These are phyloP conservation scores for Blastomyces gilchristii DNA, from an alignment of 2,329 filamentous ascomycete species.

Conservation along the genomic window DNA sequence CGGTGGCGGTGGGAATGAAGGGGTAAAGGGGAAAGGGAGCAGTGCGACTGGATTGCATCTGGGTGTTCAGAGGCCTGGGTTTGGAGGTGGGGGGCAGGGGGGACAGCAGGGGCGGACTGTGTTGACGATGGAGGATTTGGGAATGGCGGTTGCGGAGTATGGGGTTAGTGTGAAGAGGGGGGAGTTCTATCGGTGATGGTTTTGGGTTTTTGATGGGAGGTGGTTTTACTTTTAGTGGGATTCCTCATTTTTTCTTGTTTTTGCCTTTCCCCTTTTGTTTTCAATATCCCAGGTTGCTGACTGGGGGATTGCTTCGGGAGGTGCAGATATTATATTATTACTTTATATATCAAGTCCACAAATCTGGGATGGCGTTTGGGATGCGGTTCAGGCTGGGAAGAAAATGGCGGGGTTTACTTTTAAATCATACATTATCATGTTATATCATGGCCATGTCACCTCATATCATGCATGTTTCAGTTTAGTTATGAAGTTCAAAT, in stretches of 20 bases:
- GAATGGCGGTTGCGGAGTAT: conserved; percentile 96
- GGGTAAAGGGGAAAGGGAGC: conserved; percentile 39
- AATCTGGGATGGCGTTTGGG: conserved; percentile 2
- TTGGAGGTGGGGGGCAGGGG: conserved; percentile 78
- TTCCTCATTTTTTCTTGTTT: conserved; percentile 1
- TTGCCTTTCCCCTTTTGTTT: neutral
- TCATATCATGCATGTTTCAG: neutral
- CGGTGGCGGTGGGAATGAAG: conserved; percentile 36
- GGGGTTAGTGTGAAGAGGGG: conserved; percentile 95
- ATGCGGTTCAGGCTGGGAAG: neutral
- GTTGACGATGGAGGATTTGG: conserved; percentile 95
- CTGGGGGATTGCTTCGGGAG: neutral
- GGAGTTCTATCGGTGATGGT: conserved; percentile 73
- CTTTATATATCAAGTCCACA: neutral
- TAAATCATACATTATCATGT: neutral
- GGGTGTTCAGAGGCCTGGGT: conserved; percentile 67
- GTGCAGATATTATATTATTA: neutral
- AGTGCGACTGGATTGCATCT: conserved; percentile 44
- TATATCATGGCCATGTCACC: neutral
- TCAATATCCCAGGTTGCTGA: conserved; percentile 5
- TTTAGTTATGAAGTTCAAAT: neutral
- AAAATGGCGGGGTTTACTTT: neutral
- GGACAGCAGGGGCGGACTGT: conserved; percentile 79
- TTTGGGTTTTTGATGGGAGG: neutral
- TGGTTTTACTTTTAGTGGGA: neutral